These are phyloP conservation scores for Excoecaria cochinchinensis DNA, from an alignment of 345 rosid species.

Conservation along the genomic window DNA sequence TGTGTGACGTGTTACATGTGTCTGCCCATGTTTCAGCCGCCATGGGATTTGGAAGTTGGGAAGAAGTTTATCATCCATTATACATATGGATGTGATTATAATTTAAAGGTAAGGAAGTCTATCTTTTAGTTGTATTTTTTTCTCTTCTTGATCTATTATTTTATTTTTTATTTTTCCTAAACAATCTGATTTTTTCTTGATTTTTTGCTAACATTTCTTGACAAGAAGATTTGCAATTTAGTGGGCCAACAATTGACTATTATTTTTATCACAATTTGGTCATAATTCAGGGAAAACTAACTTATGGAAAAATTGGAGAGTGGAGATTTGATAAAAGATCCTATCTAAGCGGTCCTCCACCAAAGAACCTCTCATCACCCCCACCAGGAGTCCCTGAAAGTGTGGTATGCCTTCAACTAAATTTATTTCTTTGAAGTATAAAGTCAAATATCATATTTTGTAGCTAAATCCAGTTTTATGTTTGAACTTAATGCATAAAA, in stretches of 20 bases:
- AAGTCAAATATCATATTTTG: slow-evolving; percentile 9
- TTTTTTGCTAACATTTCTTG: not conserved
- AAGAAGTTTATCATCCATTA: slow-evolving; percentile 85
- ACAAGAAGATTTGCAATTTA: not conserved
- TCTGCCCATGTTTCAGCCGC: slow-evolving; percentile 59
- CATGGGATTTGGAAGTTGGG: slow-evolving; percentile 74
- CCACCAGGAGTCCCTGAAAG: slow-evolving; percentile 95
- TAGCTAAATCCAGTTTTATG: not conserved
- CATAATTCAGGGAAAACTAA: slow-evolving; percentile 65
- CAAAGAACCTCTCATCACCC: slow-evolving; percentile 71
- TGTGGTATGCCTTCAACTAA: slow-evolving; percentile 60
- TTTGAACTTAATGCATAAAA: not conserved
- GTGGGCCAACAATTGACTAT: not conserved
- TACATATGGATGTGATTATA: slow-evolving; percentile 96
- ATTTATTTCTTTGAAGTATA: not conserved
- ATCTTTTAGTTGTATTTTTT: not conserved
- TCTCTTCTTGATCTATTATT: no score
- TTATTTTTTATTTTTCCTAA: no score
- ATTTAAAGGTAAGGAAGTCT: slow-evolving; percentile 59
- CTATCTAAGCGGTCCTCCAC: slow-evolving; percentile 66
- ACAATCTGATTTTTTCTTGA: not conserved
- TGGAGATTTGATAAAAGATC: slow-evolving; percentile 98
- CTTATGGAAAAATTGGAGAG: slow-evolving; percentile 83
- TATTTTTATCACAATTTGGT: not conserved
- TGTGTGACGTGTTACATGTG: slow-evolving; percentile 4